Percentiles rank a stretch among this genome's conserved stretches.
Conservation (phyloP, 2,329 filamentous ascomycete genomes). For the Chaetomiaceae sp. region DNA sequence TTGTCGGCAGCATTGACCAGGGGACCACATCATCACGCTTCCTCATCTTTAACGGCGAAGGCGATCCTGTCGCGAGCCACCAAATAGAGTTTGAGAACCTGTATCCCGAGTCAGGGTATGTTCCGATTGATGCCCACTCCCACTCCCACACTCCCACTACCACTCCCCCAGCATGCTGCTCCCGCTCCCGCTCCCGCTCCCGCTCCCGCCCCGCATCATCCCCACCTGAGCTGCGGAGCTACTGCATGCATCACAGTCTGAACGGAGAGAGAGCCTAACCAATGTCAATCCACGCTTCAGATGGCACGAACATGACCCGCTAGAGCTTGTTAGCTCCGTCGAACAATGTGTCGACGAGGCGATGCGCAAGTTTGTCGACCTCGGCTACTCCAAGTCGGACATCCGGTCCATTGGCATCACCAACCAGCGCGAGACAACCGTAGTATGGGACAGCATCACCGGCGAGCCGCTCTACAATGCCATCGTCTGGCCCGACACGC, state of each 20-base stretch:
- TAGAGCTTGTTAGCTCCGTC: conserved; percentile 70
- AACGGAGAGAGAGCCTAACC: conserved; percentile 13
- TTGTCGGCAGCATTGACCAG: conserved; percentile 84
- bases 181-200: not conserved
- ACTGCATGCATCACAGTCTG: no score
- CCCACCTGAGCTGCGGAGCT: conserved; percentile 15
- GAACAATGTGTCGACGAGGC: conserved; percentile 76
- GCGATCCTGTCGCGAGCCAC: conserved; percentile 74
- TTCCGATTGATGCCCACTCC: conserved; percentile 25
- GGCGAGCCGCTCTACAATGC: conserved; percentile 79
- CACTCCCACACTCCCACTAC: no score
- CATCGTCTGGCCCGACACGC: conserved; percentile 86
- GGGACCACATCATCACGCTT: conserved; percentile 88
- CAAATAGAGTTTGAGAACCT: conserved; percentile 84
- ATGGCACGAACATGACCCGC: conserved; percentile 86
- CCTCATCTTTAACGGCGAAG: conserved; percentile 79
- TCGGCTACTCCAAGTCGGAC: conserved; percentile 62
- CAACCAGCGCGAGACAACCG: conserved; percentile 83
- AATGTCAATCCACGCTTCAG: conserved; percentile 39
- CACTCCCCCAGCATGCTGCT: no score
- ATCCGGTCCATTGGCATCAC: conserved; percentile 81
- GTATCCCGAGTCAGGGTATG: conserved; percentile 80
- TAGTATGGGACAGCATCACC: conserved; percentile 78
- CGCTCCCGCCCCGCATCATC: conserved; percentile 2
- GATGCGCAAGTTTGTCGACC: conserved; percentile 63